Evolutionary conservation across 805 yeast species (phyloP), one percentile per base, ranked within the genome.

Genomic region (Candida parachauliodes): DNA sequence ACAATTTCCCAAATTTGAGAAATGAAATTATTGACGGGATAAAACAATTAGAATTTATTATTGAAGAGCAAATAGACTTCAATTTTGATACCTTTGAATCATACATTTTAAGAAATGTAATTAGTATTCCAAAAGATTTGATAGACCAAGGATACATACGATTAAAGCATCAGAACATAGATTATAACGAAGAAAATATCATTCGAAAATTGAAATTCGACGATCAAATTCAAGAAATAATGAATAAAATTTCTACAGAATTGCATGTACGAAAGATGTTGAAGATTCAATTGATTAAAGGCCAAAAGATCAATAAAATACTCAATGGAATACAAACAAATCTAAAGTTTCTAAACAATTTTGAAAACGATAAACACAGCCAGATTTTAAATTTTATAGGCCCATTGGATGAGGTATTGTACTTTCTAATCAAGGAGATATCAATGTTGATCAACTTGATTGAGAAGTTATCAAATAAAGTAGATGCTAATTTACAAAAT

Each of bases 81-180:
- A 85, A 85, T 54, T 88, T 87, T 55, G 97, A 89, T 57, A 82
- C 82, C 55, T 79, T 86, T 49, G 97, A 89, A 60, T 62, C 88
- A 23, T 89, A 89, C 58, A 75, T 85, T 2, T 61, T 87, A 35
- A 64, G 96, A 51, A 89, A 89, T 54, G 76, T 89, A 9, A 67
- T 89, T 38, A 74, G 73, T 9, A 64, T 89, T 12, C 95, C 96
- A 0, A 60, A 59, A 4, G 83, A 79, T 10, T 63, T 86, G 23
- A 68, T 83, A 1, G 72, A 71, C 3, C n/a, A n/a, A n/a, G n/a
- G n/a, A n/a, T 79, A 77, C 68, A 62, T 89, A 39, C 59, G 82
- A 33, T 62, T 88, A 33, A 71, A 70, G 34, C 93, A 89, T 41
- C 70, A 74, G 36, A 77, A 70, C 1, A 49, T 83, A n/a, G 60